A percentile compares a stretch with the other conserved stretches of the same genome.
These are phyloP conservation scores for Boletus reticulatus DNA, from an alignment of 768 basidiomycete genomes.

Conservation along the genomic window DNA sequence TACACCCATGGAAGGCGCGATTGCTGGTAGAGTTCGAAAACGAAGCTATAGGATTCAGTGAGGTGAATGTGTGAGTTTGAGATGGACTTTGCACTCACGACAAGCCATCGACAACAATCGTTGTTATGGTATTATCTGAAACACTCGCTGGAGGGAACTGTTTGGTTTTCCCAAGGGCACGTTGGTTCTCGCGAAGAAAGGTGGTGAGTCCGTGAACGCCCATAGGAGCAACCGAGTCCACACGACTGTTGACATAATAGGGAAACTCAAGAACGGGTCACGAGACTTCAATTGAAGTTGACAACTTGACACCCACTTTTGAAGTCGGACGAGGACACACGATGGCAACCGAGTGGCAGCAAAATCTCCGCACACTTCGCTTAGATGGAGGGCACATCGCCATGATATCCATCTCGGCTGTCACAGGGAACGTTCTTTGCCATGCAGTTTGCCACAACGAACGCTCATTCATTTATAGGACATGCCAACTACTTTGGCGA, in stretches of 20 bases:
- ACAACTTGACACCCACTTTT: too few species aligned
- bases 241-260: too few species aligned
- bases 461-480: too few species aligned
- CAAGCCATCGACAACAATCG: constrained; percentile 80
- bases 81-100: constrained; percentile 57
- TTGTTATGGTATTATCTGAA: constrained; percentile 26
- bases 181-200: constrained; percentile 47
- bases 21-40: constrained; percentile 61
- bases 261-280: background rate
- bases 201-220: constrained; percentile 53
- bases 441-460: too few species aligned
- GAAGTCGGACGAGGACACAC: background rate
- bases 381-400: background rate
- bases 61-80: background rate
- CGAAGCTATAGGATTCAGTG: constrained; percentile 51
- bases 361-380: background rate
- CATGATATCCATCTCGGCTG: too few species aligned
- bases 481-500: too few species aligned
- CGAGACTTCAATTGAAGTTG: too few species aligned
- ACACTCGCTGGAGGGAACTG: constrained; percentile 21
- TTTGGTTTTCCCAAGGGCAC: constrained; percentile 36
- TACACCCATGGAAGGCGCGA: constrained; percentile 79
- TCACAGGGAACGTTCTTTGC: too few species aligned
- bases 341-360: constrained; percentile 4
- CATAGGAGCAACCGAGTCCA: constrained; percentile 32